A percentile compares a stretch with the other conserved stretches of the same genome.
phyloP scores from a whole-genome alignment of 306 rosid genomes.

The Trichosanthes truncata region DNA sequence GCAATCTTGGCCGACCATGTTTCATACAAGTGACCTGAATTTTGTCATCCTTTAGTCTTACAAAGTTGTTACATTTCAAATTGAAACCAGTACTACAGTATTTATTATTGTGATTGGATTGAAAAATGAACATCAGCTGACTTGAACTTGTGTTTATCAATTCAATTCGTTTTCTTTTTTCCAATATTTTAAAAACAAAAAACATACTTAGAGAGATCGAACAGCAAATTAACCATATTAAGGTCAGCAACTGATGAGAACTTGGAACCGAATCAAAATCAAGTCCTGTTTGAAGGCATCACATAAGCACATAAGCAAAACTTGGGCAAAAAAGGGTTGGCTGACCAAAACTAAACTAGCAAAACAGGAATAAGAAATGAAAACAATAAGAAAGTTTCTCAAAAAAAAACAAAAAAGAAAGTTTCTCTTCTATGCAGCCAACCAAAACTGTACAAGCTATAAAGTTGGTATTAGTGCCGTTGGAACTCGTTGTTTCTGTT shows the following conservation, averaged over 20 bases:
- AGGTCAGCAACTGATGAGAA: background rate
- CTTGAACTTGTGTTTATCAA: background rate
- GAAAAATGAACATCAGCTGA: background rate
- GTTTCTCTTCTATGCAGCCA: background rate
- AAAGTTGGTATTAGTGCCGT: constrained; percentile 19
- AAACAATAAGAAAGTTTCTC: background rate
- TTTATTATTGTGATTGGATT: background rate
- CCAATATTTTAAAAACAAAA: background rate
- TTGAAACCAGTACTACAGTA: background rate
- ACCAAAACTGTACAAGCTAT: constrained; percentile 20
- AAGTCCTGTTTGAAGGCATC: background rate
- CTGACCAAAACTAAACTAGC: background rate
- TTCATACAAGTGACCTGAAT: background rate
- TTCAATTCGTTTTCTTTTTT: background rate
- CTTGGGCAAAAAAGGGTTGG: background rate
- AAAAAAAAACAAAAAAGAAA: background rate
- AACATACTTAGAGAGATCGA: background rate
- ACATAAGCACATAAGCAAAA: background rate
- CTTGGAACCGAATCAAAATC: background rate
- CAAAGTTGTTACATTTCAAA: background rate
- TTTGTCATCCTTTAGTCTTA: background rate
- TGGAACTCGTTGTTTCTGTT: constrained; percentile 32
- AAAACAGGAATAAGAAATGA: background rate
- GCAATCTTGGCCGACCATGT: background rate
- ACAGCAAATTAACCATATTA: background rate